Evolutionary conservation across 352 stramenopile species (phyloP).

Genomic region (Globisporangium solare): DNA sequence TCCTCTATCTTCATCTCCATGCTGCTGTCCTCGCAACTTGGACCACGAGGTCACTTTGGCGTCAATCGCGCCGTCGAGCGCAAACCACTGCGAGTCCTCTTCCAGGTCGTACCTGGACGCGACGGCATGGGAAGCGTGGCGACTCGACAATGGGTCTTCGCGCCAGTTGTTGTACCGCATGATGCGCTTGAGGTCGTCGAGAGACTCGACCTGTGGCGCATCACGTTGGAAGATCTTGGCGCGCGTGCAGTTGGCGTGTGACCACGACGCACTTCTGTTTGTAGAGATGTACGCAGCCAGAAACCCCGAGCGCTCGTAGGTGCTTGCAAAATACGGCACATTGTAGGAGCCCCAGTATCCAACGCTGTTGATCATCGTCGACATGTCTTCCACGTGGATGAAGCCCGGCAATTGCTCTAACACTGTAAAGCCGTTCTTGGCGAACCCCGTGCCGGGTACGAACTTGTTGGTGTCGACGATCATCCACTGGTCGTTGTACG

Average conservation of each 20-base stretch:
- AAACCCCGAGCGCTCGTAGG: constrained; percentile 63
- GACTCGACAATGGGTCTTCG: constrained; percentile 38
- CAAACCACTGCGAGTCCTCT: constrained; percentile 23
- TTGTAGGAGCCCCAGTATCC: constrained; percentile 84
- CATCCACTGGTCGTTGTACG: constrained; percentile 88
- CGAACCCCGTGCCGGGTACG: constrained; percentile 31
- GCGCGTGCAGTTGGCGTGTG: constrained; percentile 36
- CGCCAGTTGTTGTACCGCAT: constrained; percentile 68
- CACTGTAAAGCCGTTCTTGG: constrained; percentile 41
- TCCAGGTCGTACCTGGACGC: constrained; percentile 66
- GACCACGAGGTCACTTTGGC: constrained; percentile 61
- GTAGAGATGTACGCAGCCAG: constrained; percentile 24
- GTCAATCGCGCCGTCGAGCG: constrained; percentile 61
- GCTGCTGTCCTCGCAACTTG: constrained; percentile 6
- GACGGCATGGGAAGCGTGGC: constrained; percentile 49
- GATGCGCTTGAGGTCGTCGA: constrained; percentile 56
- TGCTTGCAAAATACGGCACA: constrained; percentile 64
- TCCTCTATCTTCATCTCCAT: background rate
- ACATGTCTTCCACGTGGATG: constrained; percentile 54
- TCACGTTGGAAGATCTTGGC: constrained; percentile 56
- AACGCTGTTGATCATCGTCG: constrained; percentile 32
- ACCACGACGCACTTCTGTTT: constrained; percentile 36
- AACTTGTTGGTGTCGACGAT: constrained; percentile 66
- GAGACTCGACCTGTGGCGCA: constrained; percentile 29
- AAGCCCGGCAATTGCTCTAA: constrained; percentile 71